phyloP scores from a whole-genome alignment of 768 basidiomycete species.

The Mycena filopes region DNA sequence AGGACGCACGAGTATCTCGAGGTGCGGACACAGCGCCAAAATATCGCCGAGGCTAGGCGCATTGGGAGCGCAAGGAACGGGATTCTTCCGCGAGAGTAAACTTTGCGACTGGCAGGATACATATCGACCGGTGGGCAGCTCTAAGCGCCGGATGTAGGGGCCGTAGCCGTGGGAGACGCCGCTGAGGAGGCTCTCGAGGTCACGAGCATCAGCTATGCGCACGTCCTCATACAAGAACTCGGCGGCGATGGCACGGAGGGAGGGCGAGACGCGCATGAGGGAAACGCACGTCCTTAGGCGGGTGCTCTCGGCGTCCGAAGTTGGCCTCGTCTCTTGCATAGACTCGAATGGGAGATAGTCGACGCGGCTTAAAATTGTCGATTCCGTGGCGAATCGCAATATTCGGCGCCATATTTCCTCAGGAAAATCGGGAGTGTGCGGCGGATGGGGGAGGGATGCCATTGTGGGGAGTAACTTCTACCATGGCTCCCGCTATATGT shows the following conservation, averaged over 20 bases:
- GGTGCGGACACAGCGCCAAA: conserved; percentile 10
- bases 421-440: neutral
- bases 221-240: conserved; percentile 27
- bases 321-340: conserved; percentile 22
- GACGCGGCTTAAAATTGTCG: neutral
- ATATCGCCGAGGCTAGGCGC: conserved; percentile 1
- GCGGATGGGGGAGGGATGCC: too few relatives aligned
- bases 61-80: too few relatives aligned
- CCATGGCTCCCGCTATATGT: too few relatives aligned
- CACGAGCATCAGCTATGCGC: neutral
- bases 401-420: conserved; percentile 27
- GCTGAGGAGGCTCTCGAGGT: conserved; percentile 11
- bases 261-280: conserved; percentile 20
- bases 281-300: neutral
- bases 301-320: neutral
- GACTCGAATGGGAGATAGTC: conserved; percentile 26
- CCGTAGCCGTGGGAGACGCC: conserved; percentile 19
- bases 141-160: conserved; percentile 18
- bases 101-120: neutral
- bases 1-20: conserved; percentile 20
- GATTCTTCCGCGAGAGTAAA: too few relatives aligned
- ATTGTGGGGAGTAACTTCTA: too few relatives aligned
- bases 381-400: conserved; percentile 11
- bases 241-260: conserved; percentile 16
- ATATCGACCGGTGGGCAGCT: conserved; percentile 8